Evolutionary conservation across 805 yeast species (phyloP), one percentile per base, ranked within the genome.

Genomic region (Ogataea pini): DNA sequence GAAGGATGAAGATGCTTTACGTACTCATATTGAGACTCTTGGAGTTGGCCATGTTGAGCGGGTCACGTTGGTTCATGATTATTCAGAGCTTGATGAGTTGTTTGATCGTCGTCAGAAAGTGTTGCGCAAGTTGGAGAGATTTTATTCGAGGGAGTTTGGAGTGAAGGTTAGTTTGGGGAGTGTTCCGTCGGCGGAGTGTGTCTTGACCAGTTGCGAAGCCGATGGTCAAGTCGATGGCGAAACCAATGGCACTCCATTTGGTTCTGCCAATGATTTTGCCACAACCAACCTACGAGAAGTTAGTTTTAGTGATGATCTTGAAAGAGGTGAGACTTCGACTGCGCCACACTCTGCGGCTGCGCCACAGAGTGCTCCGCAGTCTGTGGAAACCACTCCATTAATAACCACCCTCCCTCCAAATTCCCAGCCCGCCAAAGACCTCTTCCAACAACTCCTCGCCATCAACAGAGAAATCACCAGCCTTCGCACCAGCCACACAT

Each of bases 41-140:
- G 80, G 80, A 0, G 75, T 80, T 12, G 85, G 85, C 1, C 71
- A 69, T 44, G 84, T 80, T n/a, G 70, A 68, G 19, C 75, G 73
- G 17, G 75, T 80, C 28, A 73, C 72, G 43, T 62, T 79, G 48
- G 75, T 77, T 16, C 75, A 75, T 51, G 71, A 68, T 42, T 68
- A 66, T 49, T 46, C 72, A 1, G 69, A 71, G 4, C 62, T 80
- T 33, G 73, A 71, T 36, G 53, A 56, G 16, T 55, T 78, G 32
- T 72, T 77, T 44, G 59, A 56, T 1, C 44, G 60, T 38, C 57
- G 85, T 32, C 52, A 52, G n/a, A 16, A 36, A 2, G 25, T 76
- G 3, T 46, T 77, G 2, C 36, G 48, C 4, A 55, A 55, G 18
- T 60, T 79, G 39, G 85, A 80, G 54, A 55, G 60, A 10, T 57